Conservation (phyloP, 345 rosid species). For the Alliaria petiolata region DNA sequence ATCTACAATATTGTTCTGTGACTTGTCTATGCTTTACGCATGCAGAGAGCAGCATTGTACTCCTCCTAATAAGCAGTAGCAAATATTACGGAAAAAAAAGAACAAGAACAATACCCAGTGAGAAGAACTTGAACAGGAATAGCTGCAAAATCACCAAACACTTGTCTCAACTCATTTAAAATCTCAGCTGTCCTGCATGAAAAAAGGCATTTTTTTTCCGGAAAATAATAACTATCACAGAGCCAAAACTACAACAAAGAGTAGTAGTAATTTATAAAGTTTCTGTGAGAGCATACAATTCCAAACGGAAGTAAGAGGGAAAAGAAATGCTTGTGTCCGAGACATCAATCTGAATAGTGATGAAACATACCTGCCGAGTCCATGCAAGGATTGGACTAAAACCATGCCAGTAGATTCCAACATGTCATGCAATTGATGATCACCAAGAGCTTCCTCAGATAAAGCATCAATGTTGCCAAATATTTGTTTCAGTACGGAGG, state of each 20-base stretch:
- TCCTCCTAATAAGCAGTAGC: neutral
- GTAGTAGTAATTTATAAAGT: neutral
- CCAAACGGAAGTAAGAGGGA: neutral
- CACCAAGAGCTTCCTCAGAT: conserved; percentile 22
- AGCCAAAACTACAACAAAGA: conserved; percentile 6
- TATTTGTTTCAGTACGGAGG: conserved; percentile 45
- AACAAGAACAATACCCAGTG: conserved; percentile 48
- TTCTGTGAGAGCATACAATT: neutral
- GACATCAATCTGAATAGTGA: too few species aligned
- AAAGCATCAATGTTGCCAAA: neutral
- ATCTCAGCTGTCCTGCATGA: conserved; percentile 61
- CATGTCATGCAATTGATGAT: conserved; percentile 39
- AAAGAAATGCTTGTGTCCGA: too few species aligned
- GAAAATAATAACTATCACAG: neutral
- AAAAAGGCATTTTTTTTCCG: neutral
- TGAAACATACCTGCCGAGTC: conserved; percentile 58
- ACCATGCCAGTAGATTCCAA: conserved; percentile 78
- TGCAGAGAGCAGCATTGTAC: neutral
- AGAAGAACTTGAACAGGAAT: conserved; percentile 76
- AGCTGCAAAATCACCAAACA: conserved; percentile 47
- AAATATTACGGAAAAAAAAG: neutral
- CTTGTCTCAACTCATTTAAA: conserved; percentile 45
- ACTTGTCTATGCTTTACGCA: neutral
- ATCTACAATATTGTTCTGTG: neutral
- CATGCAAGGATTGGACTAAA: conserved; percentile 70